Base-by-base conservation (phyloP, 2,329 filamentous ascomycete genomes). In the Clonostachys solani region DNA sequence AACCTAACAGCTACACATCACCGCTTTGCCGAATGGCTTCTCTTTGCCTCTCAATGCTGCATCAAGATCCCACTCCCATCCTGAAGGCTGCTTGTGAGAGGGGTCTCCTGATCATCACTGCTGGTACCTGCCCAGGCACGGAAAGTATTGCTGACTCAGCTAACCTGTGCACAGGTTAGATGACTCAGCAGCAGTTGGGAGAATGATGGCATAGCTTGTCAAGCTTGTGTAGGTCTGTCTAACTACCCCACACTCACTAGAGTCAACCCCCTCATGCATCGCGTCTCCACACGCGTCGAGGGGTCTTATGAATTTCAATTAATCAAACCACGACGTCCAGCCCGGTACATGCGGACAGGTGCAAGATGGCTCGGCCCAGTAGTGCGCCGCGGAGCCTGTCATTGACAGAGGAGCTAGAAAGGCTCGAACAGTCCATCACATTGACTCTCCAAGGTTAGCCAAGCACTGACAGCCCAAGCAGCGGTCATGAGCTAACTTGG, bases 351-450 rank as follows among this genome's bases (percentile, higher is more conserved):
- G n/a, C 36, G 12, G 2, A 40, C 44, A 35, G 33, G 23, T 29
- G 23, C 34, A 56, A 17, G 37, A 81, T 82, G 78, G 73, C 78
- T 54, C 72, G 72, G 47, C 66, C 73, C 17, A 69, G 68, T 40
- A 60, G 66, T 23, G 69, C 78, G 3, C 66, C 74, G 40, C 71
- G 81, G 51, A 77, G 71, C 43, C 73, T 97, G 50, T 89, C 89
- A 6, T 76, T 96, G 50, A 96, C 92, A 0, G 94, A 99, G 64
- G 94, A 99, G 75, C 77, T 99, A 46, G 94, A 99, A 71, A 92
- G 87, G 66, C 75, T 99, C 5, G 94, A 99, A 66, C 94, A 99
- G 65, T 95, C 90, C 18, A 97, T 99, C 57, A 99, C 94, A 0
- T 76, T 97, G 38, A 97, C 92, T 0, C 75, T 99, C 18, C 94